Evolutionary conservation across 2,329 filamentous ascomycete genomes (phyloP), one percentile per base, ranked within the genome.

Genomic region (Fusarium algeriense): DNA sequence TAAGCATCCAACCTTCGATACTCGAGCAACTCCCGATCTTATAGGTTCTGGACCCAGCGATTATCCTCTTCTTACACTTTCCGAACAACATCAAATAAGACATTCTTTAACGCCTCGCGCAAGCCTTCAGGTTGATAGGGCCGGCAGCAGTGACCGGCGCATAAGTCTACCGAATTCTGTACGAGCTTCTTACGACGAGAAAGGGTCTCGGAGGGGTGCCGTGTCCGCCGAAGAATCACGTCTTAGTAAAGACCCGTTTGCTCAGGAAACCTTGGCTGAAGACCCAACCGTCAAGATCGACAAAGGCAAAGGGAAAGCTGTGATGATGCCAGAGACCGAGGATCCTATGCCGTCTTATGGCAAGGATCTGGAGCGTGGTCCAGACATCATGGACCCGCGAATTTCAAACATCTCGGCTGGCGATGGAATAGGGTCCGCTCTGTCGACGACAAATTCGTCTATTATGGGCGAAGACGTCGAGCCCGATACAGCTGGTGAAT

Each of bases 401-500:
- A 78, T 81, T 35, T 89, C 87, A 14, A 86, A 82, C 45, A 77
- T 82, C 23, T 88, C 87, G 7, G 78, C 83, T 44, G 82, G 85
- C 3, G 86, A 85, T 26, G 86, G 82, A 67, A 86, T 89, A 37
- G 87, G 86, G 38, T 88, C 87, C 1, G 84, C 84, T 60, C 79
- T 88, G 23, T 89, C 87, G 0, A 89, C 87, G 11, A 85, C 84
- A 53, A 82, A 89, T 75, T 89, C 87, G 14, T 89, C 88, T 28
- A 90, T 90, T 41, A 86, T 90, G 84, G 88, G 88, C 40, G 88
- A 90, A 35, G 88, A 91, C 50, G 86, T 92, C 37, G 88, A 90
- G 53, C 86, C 88, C 26, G 90, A 90, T 32, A 86, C 90, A 57
- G 92, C 92, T 69, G 90, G 94, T 55, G 90, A 94, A 81, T 99